A percentile compares a stretch with the other conserved stretches of the same genome.
phyloP scores from a whole-genome alignment of 768 basidiomycete species.

The Calocybe cyanea region DNA sequence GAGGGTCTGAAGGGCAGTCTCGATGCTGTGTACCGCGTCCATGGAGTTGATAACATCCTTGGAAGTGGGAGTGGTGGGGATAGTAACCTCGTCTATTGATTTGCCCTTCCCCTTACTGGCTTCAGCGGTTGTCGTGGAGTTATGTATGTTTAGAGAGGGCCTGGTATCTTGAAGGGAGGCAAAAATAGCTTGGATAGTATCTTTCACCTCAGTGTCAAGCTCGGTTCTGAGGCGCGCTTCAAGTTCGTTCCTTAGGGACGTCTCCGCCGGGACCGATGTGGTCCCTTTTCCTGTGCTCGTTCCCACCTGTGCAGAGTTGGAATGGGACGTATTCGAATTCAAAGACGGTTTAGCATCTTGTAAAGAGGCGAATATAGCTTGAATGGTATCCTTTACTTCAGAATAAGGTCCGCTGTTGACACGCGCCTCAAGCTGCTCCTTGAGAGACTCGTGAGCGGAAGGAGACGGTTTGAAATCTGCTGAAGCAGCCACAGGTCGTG shows the following conservation, averaged over 20 bases:
- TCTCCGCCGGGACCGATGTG: slow-evolving; percentile 6
- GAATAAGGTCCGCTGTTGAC: slow-evolving; percentile 24
- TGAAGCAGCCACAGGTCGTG: too few relatives aligned
- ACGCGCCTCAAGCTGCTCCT: slow-evolving; percentile 29
- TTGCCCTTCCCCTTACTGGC: slow-evolving; percentile 38
- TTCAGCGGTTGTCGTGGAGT: slow-evolving; percentile 2
- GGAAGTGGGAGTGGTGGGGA: slow-evolving; percentile 18
- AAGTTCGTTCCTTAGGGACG: slow-evolving; percentile 26
- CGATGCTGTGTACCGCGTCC: slow-evolving; percentile 36
- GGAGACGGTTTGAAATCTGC: too few relatives aligned
- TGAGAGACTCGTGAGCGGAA: too few relatives aligned
- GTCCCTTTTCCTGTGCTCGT: slow-evolving; percentile 37
- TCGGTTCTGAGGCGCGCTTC: slow-evolving; percentile 28
- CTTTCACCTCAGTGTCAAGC: slow-evolving; percentile 29
- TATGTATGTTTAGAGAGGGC: slow-evolving; percentile 1
- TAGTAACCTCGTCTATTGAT: slow-evolving; percentile 8
- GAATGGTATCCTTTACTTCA: slow-evolving; percentile 36
- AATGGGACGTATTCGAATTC: not conserved
- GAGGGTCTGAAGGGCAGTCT: slow-evolving; percentile 35
- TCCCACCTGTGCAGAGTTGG: slow-evolving; percentile 1
- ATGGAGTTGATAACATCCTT: slow-evolving; percentile 30
- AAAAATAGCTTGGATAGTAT: slow-evolving; percentile 37
- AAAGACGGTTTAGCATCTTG: slow-evolving; percentile 16
- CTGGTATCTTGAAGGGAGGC: slow-evolving; percentile 27
- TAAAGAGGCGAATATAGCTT: slow-evolving; percentile 35